These are phyloP conservation scores for Ophiostoma ips DNA, from an alignment of 2,329 filamentous ascomycete genomes.

Conservation along the genomic window DNA sequence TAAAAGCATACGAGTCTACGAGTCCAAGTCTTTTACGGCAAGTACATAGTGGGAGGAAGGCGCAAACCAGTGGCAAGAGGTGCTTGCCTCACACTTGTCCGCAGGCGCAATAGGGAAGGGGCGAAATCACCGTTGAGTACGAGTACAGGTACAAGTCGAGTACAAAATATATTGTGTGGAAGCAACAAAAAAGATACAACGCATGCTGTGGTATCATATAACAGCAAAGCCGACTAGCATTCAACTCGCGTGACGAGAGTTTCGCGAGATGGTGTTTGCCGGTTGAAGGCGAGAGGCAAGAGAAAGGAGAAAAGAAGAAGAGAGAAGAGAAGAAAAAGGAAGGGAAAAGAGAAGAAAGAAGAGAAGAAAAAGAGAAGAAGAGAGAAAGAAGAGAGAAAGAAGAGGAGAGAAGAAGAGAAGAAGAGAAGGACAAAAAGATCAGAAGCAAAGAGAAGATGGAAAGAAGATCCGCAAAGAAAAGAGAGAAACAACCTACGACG, in stretches of 20 bases:
- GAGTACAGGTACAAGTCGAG: too few species aligned
- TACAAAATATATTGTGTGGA: not conserved
- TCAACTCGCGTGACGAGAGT: not conserved
- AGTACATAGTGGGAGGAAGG: not conserved
- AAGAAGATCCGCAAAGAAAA: not conserved
- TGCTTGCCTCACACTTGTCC: not conserved
- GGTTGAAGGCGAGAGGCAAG: not conserved
- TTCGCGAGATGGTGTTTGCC: too few species aligned
- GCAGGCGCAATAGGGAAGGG: not conserved
- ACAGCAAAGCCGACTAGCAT: not conserved
- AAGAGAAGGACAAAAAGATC: not conserved
- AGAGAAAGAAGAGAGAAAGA: not conserved
- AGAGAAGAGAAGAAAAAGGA: not conserved
- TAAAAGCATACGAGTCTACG: not conserved
- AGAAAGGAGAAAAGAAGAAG: not conserved
- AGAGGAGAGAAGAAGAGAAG: not conserved
- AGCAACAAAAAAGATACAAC: not conserved
- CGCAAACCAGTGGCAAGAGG: not conserved
- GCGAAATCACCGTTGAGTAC: too few species aligned
- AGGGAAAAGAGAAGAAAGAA: not conserved
- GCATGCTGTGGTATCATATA: constrained; percentile 8
- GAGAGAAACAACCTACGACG: not conserved
- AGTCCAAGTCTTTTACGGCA: too few species aligned
- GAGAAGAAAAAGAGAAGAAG: not conserved
- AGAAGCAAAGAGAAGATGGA: not conserved